Conservation (phyloP, 2,329 filamentous ascomycete genomes). For the Pezicula carpinea region DNA sequence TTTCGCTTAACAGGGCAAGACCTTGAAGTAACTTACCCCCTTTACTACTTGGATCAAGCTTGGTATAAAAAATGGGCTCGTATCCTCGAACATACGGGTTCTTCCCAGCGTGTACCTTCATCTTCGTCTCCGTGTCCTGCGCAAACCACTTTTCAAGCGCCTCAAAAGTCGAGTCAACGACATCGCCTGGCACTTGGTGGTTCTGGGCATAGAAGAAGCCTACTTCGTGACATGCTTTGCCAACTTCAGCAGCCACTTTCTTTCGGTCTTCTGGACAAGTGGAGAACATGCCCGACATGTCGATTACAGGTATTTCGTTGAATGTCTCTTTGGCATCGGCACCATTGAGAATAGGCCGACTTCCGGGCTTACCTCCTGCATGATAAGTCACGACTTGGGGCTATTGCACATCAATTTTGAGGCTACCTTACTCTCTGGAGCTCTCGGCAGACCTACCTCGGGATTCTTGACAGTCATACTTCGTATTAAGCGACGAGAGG, state of each 20-base stretch:
- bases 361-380: too few relatives aligned
- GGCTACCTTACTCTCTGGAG: too few relatives aligned
- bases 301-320: constrained; percentile 37
- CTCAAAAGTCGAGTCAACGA: not conserved
- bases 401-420: too few relatives aligned
- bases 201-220: constrained; percentile 39
- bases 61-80: not conserved
- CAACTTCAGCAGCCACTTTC: constrained; percentile 30
- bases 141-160: constrained; percentile 1
- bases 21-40: constrained; percentile 19
- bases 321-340: too few relatives aligned
- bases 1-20: too few relatives aligned
- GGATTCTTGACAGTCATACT: too few relatives aligned
- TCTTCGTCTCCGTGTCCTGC: constrained; percentile 31
- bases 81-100: constrained; percentile 24
- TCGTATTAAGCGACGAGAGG: too few relatives aligned
- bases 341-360: too few relatives aligned
- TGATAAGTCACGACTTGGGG: too few relatives aligned
- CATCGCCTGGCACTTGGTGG: constrained; percentile 15
- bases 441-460: too few relatives aligned
- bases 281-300: constrained; percentile 31
- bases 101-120: constrained; percentile 30
- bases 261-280: constrained; percentile 27
- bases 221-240: constrained; percentile 31
- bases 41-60: constrained; percentile 13